Evolutionary conservation across 495 filamentous ascomycete genomes (phyloP).

Genomic region (Aspergillus saccharolyticus): DNA sequence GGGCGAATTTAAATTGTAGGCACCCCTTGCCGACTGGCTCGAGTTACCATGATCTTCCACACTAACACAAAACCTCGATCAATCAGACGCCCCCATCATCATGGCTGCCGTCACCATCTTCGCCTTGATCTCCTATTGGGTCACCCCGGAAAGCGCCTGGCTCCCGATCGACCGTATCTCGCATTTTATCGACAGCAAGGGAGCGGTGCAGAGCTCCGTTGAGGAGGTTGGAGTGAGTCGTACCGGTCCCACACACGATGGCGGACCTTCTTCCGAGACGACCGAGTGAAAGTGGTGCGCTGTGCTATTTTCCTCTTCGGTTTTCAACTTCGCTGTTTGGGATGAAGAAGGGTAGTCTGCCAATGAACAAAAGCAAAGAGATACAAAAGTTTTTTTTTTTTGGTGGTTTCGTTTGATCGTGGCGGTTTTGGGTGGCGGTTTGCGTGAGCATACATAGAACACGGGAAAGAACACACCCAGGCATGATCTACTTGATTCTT

Average conservation of each 20-base stretch:
- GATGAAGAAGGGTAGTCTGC: too few relatives aligned
- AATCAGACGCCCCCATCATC: slow-evolving; percentile 44
- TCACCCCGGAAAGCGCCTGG: slow-evolving; percentile 46
- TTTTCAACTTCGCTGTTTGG: too few relatives aligned
- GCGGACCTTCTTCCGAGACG: background rate
- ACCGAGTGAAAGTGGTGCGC: background rate
- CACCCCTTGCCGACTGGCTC: slow-evolving; percentile 5
- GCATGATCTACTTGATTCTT: too few relatives aligned
- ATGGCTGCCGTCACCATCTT: slow-evolving; percentile 47
- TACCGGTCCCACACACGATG: background rate
- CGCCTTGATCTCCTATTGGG: slow-evolving; percentile 42
- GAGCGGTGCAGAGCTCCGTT: slow-evolving; percentile 28
- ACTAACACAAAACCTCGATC: background rate
- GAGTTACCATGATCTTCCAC: too few relatives aligned
- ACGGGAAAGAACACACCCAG: too few relatives aligned
- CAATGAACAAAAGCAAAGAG: too few relatives aligned
- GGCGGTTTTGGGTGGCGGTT: too few relatives aligned
- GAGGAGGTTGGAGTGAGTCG: slow-evolving; percentile 12
- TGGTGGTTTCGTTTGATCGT: too few relatives aligned
- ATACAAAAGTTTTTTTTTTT: too few relatives aligned
- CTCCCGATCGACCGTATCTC: slow-evolving; percentile 39
- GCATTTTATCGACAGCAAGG: slow-evolving; percentile 44
- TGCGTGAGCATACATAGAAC: too few relatives aligned
- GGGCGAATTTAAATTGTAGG: slow-evolving; percentile 44
- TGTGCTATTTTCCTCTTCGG: too few relatives aligned